Base-by-base conservation (phyloP, 2,329 filamentous ascomycete genomes). In the Fusarium odoratissimum region DNA sequence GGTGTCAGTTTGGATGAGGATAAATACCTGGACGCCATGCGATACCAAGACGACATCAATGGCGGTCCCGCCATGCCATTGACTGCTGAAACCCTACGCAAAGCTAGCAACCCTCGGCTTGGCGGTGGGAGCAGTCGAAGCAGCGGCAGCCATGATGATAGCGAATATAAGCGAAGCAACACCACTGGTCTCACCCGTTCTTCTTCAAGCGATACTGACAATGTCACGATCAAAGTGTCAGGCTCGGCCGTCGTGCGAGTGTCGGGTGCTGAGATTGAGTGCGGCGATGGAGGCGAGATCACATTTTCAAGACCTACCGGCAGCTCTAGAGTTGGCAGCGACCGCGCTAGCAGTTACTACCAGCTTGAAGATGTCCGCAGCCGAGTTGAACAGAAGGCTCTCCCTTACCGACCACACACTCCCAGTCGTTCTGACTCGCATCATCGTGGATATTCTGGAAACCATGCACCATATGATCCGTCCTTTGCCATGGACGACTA, bases 181-280 rank as follows among this genome's bases (percentile, higher is more conserved):
- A 90, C 89, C 0, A 91, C 90, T 17, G 86, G 88, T 44, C 89
- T 90, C 14, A 91, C 89, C 8, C 83, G 87, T 38, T 88, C 87
- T 12, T 83, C 80, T 8, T 80, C 80, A 6, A 86, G 84, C 64
- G 84, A 86, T 57, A 86, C 88, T 60, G 88, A 91, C 41, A 88
- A 91, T 68, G 83, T 91, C 63, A 91, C 88, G 21, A 91, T 91
- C 78, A 88, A 88, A 72, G 84, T 91, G 51, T 87, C 85, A 30
- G 88, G 88, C 17, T 83, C 83, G 37, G 86, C 88, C n/a, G 83
- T 86, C 28, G 85, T 91, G 62, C 86, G 87, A 71, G 84, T 90
- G 31, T 86, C 86, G 41, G 86, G 86, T 33, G 84, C 89, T 14
- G 87, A 90, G 77, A 90, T 91, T 75, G 85, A 88, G 73, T 90